phyloP scores from a whole-genome alignment of 2,329 filamentous ascomycete species.

The Microdochium bolleyi region DNA sequence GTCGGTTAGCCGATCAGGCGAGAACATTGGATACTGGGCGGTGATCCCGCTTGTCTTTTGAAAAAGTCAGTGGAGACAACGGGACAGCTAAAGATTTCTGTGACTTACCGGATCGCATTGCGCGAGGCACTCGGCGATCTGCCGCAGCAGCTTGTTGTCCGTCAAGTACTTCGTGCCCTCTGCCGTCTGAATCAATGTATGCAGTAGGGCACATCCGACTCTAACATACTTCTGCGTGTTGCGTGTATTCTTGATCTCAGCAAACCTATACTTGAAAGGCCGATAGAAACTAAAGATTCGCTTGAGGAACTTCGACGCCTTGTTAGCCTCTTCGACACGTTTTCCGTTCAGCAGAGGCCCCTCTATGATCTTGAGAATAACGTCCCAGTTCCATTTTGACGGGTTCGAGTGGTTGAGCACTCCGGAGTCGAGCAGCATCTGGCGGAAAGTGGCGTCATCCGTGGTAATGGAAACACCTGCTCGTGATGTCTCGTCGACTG shows the following conservation, averaged over 20 bases:
- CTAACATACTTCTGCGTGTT: constrained; percentile 91
- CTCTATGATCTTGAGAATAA: constrained; percentile 85
- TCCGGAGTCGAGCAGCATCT: constrained; percentile 66
- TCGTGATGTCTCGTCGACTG: constrained; percentile 51
- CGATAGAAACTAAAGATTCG: constrained; percentile 89
- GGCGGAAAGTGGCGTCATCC: constrained; percentile 56
- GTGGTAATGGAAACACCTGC: constrained; percentile 38
- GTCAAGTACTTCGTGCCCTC: constrained; percentile 81
- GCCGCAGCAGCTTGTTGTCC: constrained; percentile 87
- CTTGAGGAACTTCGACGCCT: constrained; percentile 94
- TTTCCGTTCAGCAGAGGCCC: constrained; percentile 88
- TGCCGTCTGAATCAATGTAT: constrained; percentile 74
- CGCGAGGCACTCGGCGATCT: constrained; percentile 91
- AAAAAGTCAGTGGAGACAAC: too few species aligned
- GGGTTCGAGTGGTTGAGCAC: constrained; percentile 87
- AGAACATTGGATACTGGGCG: constrained; percentile 83
- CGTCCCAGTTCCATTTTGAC: constrained; percentile 95
- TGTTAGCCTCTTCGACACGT: constrained; percentile 86
- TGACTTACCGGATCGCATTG: constrained; percentile 77
- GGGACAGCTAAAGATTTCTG: too few species aligned
- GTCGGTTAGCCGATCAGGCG: constrained; percentile 72
- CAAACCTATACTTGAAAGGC: constrained; percentile 94
- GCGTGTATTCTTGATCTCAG: constrained; percentile 81
- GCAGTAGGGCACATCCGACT: constrained; percentile 81
- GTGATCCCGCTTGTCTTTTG: constrained; percentile 65